phyloP scores from a whole-genome alignment of 1,284 basidiomycete genomes.

The Ceratobasidium sp. region DNA sequence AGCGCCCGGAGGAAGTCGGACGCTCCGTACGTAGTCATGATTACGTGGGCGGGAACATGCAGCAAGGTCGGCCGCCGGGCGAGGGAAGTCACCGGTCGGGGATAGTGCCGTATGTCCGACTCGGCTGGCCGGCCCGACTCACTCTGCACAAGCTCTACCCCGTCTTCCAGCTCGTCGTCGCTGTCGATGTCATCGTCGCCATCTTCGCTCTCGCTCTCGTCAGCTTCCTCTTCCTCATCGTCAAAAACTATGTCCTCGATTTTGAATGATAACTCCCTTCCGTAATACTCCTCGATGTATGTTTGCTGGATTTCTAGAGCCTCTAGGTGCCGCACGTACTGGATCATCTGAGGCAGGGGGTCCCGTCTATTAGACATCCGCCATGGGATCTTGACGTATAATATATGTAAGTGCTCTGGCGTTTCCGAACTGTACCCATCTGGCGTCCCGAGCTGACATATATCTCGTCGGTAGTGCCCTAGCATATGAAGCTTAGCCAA shows the following conservation, averaged over 20 bases:
- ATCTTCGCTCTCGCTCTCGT: neutral
- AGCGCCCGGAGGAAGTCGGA: constrained; percentile 10
- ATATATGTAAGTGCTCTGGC: constrained; percentile 24
- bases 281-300: neutral
- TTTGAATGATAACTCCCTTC: neutral
- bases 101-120: neutral
- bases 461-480: neutral
- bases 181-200: neutral
- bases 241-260: too few relatives aligned
- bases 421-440: constrained; percentile 25
- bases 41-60: neutral
- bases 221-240: neutral
- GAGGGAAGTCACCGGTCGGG: constrained; percentile 11
- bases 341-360: constrained; percentile 6
- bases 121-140: too few relatives aligned
- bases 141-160: neutral
- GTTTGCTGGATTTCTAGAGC: neutral
- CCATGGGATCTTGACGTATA: neutral
- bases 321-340: constrained; percentile 20
- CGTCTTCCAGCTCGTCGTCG: neutral
- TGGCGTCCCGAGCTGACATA: constrained; percentile 14
- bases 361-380: neutral
- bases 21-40: constrained; percentile 7
- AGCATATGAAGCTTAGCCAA: constrained; percentile 25
- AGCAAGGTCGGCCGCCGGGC: constrained; percentile 4